Percentiles rank a stretch among this genome's conserved stretches.
phyloP scores from a whole-genome alignment of 2,329 filamentous ascomycete genomes.

The Alternaria brassicae region DNA sequence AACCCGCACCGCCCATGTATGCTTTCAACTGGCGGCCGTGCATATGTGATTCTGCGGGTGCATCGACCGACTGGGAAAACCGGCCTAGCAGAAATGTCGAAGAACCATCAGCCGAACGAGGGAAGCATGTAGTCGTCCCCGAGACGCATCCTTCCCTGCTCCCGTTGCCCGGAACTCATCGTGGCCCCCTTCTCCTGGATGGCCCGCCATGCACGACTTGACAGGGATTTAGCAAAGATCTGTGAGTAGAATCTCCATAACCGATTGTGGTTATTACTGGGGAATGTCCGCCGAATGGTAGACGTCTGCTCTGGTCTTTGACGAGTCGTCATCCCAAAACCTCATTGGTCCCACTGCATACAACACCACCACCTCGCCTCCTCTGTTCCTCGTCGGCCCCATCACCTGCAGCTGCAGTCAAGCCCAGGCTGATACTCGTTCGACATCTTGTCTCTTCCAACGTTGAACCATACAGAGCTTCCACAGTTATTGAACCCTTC shows the following conservation, averaged over 20 bases:
- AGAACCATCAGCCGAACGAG: slow-evolving; percentile 54
- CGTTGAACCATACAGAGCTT: not conserved
- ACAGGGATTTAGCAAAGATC: slow-evolving; percentile 47
- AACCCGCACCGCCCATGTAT: slow-evolving; percentile 36
- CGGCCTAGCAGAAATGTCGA: slow-evolving; percentile 38
- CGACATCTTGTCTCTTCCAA: slow-evolving; percentile 4
- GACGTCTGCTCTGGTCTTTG: slow-evolving; percentile 37
- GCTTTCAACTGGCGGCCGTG: slow-evolving; percentile 37
- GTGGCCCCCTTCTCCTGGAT: slow-evolving; percentile 49
- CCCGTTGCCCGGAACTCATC: slow-evolving; percentile 47
- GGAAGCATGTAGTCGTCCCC: slow-evolving; percentile 46
- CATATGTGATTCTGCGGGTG: slow-evolving; percentile 45
- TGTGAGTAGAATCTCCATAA: slow-evolving; percentile 42
- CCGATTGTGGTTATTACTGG: slow-evolving; percentile 52
- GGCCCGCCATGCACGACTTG: slow-evolving; percentile 48
- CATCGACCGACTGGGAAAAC: slow-evolving; percentile 42
- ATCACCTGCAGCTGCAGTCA: slow-evolving; percentile 22
- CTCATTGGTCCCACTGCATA: slow-evolving; percentile 36
- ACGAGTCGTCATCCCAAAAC: slow-evolving; percentile 41
- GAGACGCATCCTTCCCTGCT: slow-evolving; percentile 43
- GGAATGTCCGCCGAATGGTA: slow-evolving; percentile 47
- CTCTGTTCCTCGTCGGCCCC: slow-evolving; percentile 24
- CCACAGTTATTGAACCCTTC: not conserved
- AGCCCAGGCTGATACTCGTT: slow-evolving; percentile 15
- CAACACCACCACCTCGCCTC: slow-evolving; percentile 30